Percentiles rank a stretch among this genome's conserved stretches.
Conservation (phyloP, 1,284 basidiomycete genomes). For the Cutaneotrichosporon sp. region DNA sequence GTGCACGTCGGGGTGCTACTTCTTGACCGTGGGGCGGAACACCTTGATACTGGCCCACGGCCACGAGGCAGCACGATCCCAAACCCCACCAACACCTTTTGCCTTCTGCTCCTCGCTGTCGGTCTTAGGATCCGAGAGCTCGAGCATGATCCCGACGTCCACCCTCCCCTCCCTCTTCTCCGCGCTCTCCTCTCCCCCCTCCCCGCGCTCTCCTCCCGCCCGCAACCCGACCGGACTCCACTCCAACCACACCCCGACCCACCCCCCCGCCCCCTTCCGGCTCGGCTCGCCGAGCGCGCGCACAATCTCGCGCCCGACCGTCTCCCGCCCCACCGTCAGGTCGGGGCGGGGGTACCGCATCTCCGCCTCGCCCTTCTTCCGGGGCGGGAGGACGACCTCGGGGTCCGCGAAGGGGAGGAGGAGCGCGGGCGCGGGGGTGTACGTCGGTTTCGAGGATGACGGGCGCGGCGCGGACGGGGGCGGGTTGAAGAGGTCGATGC, state of each 20-base stretch:
- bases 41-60: constrained; percentile 48
- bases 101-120: constrained; percentile 29
- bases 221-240: constrained; percentile 63
- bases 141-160: constrained; percentile 43
- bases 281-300: constrained; percentile 73
- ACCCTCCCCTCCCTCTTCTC: no score
- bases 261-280: constrained; percentile 85
- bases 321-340: constrained; percentile 59
- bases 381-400: constrained; percentile 52
- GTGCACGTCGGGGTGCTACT: no score
- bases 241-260: constrained; percentile 87
- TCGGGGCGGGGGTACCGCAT: constrained; percentile 42
- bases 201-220: not conserved
- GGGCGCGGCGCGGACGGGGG: constrained; percentile 11
- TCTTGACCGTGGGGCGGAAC: constrained; percentile 22
- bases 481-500: constrained; percentile 77
- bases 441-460: constrained; percentile 12
- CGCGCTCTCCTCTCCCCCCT: no score
- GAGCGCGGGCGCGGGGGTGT: constrained; percentile 55
- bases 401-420: constrained; percentile 59
- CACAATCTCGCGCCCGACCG: constrained; percentile 75
- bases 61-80: constrained; percentile 50
- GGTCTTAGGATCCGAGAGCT: constrained; percentile 41
- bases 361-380: constrained; percentile 22
- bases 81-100: constrained; percentile 47